Evolutionary conservation across 192 early-diverging fungal genomes (phyloP), one percentile per base, ranked within the genome.

Genomic region (Chytriomyces hyalinus): DNA sequence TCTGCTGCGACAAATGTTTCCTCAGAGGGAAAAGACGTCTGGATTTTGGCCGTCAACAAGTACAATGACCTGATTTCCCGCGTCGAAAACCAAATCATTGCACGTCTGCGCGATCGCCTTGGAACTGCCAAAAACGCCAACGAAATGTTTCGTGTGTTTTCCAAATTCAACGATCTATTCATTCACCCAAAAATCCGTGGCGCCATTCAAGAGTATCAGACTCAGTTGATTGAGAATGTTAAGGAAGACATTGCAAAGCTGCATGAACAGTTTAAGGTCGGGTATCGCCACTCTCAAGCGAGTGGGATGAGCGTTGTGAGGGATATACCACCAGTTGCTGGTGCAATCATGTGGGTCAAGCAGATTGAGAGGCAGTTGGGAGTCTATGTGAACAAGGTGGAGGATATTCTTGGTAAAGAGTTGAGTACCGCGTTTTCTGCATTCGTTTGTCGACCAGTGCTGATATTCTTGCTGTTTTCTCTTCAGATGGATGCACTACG

Each of bases 81-180:
- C 9, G 95, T 99, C 9, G 98, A 99, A 81, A 98, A 97, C 84
- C 94, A 96, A 81, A 98, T 99, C 76, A 99, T 99, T 77, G 89
- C 93, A 20, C 89, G 91, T 20, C 84, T 98, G 26, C 92, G 97
- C 24, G 97, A 98, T 85, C 88, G 95, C 24, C 89, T 99, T 48
- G 98, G 95, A 24, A 95, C 93, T 8, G 94, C 94, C 64, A 94
- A 94, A 82, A 99, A 94, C 80, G 98, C 98, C 4, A 95, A 93
- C 63, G 98, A 99, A 71, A 99, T 99, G 97, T 99, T 99, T 86
- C 90, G 97, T 15, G 96, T 98, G 24, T 99, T 99, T 80, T 96
- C 95, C 51, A 99, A 99, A 80, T 99, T 99, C 90, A 99, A 99
- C 80, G 97, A 97, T 3, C 90, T 99, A 51, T 99, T 99, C 84